Evolutionary conservation across 192 early-diverging fungal species (phyloP).

Genomic region (Helicostylum pulchrum): DNA sequence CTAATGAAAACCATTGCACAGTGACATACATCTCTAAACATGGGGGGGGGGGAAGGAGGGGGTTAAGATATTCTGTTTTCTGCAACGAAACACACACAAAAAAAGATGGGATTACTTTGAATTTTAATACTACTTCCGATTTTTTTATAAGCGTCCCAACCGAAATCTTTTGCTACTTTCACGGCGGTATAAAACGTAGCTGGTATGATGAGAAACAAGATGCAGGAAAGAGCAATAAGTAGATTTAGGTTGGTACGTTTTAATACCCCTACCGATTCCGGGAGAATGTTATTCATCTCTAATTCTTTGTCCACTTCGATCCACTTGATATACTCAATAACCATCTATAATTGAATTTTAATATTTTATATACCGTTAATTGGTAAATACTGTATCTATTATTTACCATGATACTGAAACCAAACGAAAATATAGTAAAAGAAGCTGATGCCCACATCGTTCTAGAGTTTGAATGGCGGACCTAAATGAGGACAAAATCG

Average conservation of each 20-base stretch:
- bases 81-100: background rate
- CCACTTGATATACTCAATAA: background rate
- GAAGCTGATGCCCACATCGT: slow-evolving; percentile 2
- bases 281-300: background rate
- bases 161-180: background rate
- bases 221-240: background rate
- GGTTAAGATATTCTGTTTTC: background rate
- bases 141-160: slow-evolving; percentile 12
- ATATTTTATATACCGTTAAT: too few species aligned
- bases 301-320: too few species aligned
- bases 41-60: too few species aligned
- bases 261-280: background rate
- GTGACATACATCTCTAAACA: slow-evolving; percentile 8
- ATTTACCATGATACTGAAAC: slow-evolving; percentile 2
- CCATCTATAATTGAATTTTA: background rate
- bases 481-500: background rate
- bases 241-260: background rate
- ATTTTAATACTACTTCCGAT: background rate
- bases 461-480: background rate
- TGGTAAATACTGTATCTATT: too few species aligned
- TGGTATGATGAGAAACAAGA: background rate
- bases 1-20: slow-evolving; percentile 13
- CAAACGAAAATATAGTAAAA: background rate
- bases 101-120: background rate
- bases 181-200: background rate